Conservation (phyloP, 768 basidiomycete genomes). For the Boletus tylopilopsis region DNA sequence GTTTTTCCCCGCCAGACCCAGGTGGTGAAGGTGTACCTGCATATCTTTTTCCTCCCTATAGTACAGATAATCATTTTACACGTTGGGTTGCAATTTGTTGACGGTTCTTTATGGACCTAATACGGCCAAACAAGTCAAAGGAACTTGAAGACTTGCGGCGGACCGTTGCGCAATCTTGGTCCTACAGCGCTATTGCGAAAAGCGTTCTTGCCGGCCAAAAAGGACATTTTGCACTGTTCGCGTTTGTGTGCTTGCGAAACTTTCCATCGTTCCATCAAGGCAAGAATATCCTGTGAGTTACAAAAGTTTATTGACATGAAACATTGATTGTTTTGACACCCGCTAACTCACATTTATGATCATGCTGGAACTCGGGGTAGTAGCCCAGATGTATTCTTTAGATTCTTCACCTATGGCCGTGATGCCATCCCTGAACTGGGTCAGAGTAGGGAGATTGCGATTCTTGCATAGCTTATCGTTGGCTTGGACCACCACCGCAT, state of each 20-base stretch:
- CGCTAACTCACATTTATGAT: conserved; percentile 19
- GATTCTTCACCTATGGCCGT: conserved; percentile 9
- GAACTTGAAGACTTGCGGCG: neutral
- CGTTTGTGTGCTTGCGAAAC: conserved; percentile 20
- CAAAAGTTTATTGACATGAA: neutral
- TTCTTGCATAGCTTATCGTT: conserved; percentile 32
- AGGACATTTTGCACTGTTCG: neutral
- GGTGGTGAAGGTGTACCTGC: conserved; percentile 34
- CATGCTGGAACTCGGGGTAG: conserved; percentile 8
- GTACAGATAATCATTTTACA: too few species aligned
- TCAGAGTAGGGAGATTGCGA: conserved; percentile 16
- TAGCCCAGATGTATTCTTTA: conserved; percentile 21
- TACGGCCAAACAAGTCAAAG: conserved; percentile 8
- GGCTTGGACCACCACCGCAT: conserved; percentile 31
- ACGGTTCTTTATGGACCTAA: conserved; percentile 18
- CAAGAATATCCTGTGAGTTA: conserved; percentile 24
- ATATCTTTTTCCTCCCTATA: too few species aligned
- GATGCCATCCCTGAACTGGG: conserved; percentile 18
- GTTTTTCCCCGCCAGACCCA: conserved; percentile 9
- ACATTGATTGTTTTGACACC: neutral
- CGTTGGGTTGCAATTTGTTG: conserved; percentile 1
- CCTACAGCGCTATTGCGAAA: conserved; percentile 21
- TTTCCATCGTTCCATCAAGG: conserved; percentile 27
- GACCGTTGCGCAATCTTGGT: conserved; percentile 21
- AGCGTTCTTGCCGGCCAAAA: neutral